phyloP scores from a whole-genome alignment of 768 basidiomycete genomes.

The Trametes meyenii region DNA sequence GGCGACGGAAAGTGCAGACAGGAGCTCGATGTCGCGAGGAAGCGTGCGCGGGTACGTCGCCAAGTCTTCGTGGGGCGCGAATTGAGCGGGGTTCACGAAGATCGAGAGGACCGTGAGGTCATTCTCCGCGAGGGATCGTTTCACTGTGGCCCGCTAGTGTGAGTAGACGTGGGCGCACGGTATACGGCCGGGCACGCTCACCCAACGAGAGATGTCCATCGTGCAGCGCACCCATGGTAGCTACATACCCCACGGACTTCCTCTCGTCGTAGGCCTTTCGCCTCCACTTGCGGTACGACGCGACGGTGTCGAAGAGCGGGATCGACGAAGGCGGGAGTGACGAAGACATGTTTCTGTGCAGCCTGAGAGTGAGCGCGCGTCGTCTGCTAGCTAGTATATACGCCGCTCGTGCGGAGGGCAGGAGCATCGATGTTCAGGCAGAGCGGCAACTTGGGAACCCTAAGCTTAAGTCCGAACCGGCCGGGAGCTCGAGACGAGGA shows the following conservation, averaged over 20 bases:
- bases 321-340: conserved; percentile 39
- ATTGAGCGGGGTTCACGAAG: conserved; percentile 98
- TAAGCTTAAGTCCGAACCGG: background rate
- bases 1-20: conserved; percentile 42
- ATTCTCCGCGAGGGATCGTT: conserved; percentile 72
- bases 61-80: conserved; percentile 94
- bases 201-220: conserved; percentile 91
- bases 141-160: conserved; percentile 52
- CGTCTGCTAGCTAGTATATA: background rate
- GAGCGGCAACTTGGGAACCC: background rate
- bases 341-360: conserved; percentile 6
- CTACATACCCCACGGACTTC: conserved; percentile 87
- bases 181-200: conserved; percentile 35
- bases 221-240: conserved; percentile 98
- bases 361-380: background rate
- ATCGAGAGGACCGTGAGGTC: conserved; percentile 91
- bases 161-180: background rate
- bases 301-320: conserved; percentile 59
- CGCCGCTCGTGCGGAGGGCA: background rate
- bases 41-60: conserved; percentile 89
- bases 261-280: conserved; percentile 54
- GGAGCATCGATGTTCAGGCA: background rate
- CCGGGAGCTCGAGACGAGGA: background rate
- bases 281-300: conserved; percentile 75
- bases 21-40: conserved; percentile 66